Base-by-base conservation (phyloP, 768 basidiomycete species). In the Daedalea quercina region DNA sequence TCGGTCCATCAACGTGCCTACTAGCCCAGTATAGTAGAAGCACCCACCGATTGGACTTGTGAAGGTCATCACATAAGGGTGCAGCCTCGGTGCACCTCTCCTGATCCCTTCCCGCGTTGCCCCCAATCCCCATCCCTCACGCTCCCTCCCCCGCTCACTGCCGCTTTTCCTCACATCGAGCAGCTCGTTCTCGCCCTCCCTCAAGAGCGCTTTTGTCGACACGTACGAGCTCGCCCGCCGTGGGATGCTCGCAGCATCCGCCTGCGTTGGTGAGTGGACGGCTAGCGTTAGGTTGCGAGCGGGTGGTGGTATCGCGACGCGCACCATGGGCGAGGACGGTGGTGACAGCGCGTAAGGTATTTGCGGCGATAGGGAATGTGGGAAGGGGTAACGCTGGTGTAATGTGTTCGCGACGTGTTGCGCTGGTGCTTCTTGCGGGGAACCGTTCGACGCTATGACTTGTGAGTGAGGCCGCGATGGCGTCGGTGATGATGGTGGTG, bases 31-130 rank as follows among this genome's bases (percentile, higher is more conserved):
- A 31, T 31, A 11, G 11, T 11, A 31, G 28, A 31, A n/a, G 13
- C 8, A 54, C 67, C 47, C 41, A 70, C 68, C 69, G 44, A 73
- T 73, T 9, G 72, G 72, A 12, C 70, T 71, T 40, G 70, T 71
- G 53, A 69, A 73, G 41, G 61, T 69, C 53, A 62, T 59, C 55
- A 69, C 67, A 50, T 69, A 66, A 17, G 66, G 68, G 50, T 70
- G 67, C 49, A 66, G 35, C 34, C 25, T 57, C 52, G 57, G 47
- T 51, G 37, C 49, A 55, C 50, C 47, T 43, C 56, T 13, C 40
- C 25, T 31, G 22, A 33, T 22, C 37, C 44, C 46, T 13, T 12
- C 50, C 49, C 50, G 43, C 1, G 22, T 28, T 25, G 49, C 44
- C 17, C 24, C 31, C 33, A 41, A 28, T 28, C 44, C 31, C 33